Conservation (phyloP, 306 rosid genomes). For the Prunus mira region DNA sequence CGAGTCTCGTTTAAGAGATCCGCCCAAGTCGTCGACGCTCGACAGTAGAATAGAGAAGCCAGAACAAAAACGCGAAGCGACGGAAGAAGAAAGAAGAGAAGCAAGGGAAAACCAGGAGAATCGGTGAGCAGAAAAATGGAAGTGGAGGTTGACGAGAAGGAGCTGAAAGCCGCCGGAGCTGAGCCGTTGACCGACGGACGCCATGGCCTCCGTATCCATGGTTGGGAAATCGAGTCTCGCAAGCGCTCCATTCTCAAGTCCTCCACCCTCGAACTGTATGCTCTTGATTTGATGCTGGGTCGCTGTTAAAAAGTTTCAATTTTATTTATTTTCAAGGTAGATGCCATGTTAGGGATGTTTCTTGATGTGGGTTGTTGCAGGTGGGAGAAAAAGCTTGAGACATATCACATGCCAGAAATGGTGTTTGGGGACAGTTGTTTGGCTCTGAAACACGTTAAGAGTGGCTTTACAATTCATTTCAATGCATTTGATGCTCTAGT, state of each 20-base stretch:
- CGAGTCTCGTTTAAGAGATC: neutral
- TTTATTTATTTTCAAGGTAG: neutral
- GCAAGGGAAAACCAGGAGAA: neutral
- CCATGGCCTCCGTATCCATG: conserved; percentile 67
- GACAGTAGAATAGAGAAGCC: neutral
- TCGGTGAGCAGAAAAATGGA: conserved; percentile 41
- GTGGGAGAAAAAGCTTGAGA: conserved; percentile 84
- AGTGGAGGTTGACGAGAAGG: conserved; percentile 61
- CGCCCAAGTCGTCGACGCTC: neutral
- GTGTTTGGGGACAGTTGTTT: conserved; percentile 82
- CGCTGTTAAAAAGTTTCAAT: neutral
- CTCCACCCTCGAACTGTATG: conserved; percentile 46
- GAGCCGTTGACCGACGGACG: conserved; percentile 60
- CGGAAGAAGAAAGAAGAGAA: no score
- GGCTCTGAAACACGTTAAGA: conserved; percentile 57
- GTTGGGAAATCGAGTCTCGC: conserved; percentile 84
- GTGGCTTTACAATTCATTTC: conserved; percentile 72
- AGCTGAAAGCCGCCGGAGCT: conserved; percentile 84
- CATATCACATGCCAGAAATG: conserved; percentile 95
- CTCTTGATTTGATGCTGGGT: neutral
- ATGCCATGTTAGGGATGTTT: neutral
- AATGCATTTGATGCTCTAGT: conserved; percentile 88
- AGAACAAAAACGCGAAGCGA: neutral
- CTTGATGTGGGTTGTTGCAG: conserved; percentile 31
- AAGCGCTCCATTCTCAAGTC: conserved; percentile 70